phyloP scores from a whole-genome alignment of 257 asterid genomes.

The Knoxia roxburghii region DNA sequence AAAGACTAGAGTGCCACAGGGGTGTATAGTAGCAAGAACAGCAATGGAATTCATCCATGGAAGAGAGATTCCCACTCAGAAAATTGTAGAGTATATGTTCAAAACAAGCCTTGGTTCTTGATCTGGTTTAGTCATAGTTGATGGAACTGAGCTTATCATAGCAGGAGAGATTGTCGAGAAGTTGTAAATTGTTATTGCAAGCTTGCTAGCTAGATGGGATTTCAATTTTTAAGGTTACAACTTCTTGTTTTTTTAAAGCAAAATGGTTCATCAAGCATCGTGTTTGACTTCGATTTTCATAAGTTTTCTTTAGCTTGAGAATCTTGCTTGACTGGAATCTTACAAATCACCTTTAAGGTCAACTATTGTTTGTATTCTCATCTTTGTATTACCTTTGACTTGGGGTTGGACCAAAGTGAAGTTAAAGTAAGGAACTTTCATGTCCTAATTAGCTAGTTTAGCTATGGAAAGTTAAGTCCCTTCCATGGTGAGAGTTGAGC shows the following conservation, averaged over 20 bases:
- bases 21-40: conserved; percentile 33
- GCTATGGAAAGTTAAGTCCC: too few relatives aligned
- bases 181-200: background rate
- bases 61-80: background rate
- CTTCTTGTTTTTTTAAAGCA: background rate
- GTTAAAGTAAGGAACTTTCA: too few relatives aligned
- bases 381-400: too few relatives aligned
- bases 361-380: too few relatives aligned
- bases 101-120: background rate
- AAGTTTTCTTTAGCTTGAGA: background rate
- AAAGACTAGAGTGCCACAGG: conserved; percentile 61
- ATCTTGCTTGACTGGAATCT: too few relatives aligned
- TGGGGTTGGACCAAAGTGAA: too few relatives aligned
- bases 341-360: too few relatives aligned
- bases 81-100: background rate
- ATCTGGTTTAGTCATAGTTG: background rate
- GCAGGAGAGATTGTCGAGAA: background rate
- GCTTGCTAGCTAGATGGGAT: background rate
- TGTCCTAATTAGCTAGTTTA: too few relatives aligned
- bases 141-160: conserved; percentile 2
- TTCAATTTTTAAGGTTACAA: background rate
- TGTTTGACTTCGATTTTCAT: background rate
- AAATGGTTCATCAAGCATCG: background rate
- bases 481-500: too few relatives aligned
- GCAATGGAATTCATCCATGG: background rate